Conservation (phyloP, 768 basidiomycete species). For the Chiua virens region DNA sequence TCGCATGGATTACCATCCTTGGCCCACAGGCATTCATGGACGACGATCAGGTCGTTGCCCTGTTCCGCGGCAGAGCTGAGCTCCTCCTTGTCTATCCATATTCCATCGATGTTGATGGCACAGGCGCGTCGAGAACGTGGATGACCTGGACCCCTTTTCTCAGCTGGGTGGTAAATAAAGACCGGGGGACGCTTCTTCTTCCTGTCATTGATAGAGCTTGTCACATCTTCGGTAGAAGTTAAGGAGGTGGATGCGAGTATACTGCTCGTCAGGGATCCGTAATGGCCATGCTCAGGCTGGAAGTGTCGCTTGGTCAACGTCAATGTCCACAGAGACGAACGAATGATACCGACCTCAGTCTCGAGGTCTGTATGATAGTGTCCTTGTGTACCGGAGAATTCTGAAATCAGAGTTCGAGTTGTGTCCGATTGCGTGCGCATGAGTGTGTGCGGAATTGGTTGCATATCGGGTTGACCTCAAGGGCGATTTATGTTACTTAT, state of each 20-base stretch:
- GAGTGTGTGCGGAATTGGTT: neutral
- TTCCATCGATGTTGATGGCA: neutral
- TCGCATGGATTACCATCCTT: neutral
- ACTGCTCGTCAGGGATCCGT: neutral
- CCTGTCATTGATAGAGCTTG: neutral
- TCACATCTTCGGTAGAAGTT: neutral
- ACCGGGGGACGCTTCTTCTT: neutral
- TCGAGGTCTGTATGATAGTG: neutral
- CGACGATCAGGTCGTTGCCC: neutral
- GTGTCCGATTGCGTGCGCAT: neutral
- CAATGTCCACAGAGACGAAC: neutral
- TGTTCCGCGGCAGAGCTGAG: neutral
- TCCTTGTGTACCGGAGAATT: neutral
- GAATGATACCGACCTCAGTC: neutral
- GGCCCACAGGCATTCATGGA: constrained; percentile 12
- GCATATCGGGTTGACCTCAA: neutral
- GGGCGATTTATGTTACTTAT: neutral
- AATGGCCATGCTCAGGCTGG: neutral
- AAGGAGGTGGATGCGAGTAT: neutral
- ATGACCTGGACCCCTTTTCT: neutral
- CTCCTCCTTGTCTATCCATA: constrained; percentile 6
- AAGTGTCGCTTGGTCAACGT: neutral
- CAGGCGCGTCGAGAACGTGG: neutral
- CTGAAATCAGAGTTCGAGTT: neutral
- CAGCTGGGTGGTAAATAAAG: neutral